These are phyloP conservation scores for Bipolaris cookei DNA, from an alignment of 2,329 filamentous ascomycete genomes.

Conservation along the genomic window DNA sequence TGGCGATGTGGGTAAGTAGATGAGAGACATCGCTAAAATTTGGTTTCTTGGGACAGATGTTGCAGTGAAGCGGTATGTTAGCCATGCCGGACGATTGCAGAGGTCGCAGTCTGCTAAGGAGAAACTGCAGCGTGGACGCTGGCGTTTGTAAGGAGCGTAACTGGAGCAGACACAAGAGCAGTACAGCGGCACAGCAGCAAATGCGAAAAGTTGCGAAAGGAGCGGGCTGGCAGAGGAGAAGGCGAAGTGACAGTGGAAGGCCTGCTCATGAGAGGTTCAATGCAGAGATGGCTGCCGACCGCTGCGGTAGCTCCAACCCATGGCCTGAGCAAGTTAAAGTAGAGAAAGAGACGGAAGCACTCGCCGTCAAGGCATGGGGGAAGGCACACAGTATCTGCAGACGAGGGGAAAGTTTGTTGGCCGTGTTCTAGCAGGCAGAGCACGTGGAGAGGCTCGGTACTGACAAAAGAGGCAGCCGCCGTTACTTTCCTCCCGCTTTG, in stretches of 20 bases:
- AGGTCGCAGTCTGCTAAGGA: conserved; percentile 3
- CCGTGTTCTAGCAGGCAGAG: conserved; percentile 33
- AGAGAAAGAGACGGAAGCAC: conserved; percentile 21
- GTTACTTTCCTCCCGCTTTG: conserved; percentile 70
- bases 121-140: conserved; percentile 10
- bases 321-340: conserved; percentile 24
- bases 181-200: conserved; percentile 32
- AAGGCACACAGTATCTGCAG: conserved; percentile 26
- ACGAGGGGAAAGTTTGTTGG: conserved; percentile 39
- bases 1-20: conserved; percentile 87
- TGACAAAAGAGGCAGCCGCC: conserved; percentile 42
- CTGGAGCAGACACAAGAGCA: conserved; percentile 30
- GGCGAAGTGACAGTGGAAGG: conserved; percentile 38
- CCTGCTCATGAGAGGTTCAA: conserved; percentile 30
- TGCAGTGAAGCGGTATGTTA: conserved; percentile 75
- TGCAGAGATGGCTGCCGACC: conserved; percentile 30
- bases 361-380: conserved; percentile 23
- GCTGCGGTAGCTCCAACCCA: conserved; percentile 32
- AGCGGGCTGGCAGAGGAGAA: conserved; percentile 45
- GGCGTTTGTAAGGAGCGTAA: conserved; percentile 36
- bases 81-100: conserved; percentile 45
- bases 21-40: conserved; percentile 90
- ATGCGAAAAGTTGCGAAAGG: conserved; percentile 43
- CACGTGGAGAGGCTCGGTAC: conserved; percentile 40
- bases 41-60: conserved; percentile 79